Evolutionary conservation across 306 rosid species (phyloP).

Genomic region (Lagenaria siceraria): DNA sequence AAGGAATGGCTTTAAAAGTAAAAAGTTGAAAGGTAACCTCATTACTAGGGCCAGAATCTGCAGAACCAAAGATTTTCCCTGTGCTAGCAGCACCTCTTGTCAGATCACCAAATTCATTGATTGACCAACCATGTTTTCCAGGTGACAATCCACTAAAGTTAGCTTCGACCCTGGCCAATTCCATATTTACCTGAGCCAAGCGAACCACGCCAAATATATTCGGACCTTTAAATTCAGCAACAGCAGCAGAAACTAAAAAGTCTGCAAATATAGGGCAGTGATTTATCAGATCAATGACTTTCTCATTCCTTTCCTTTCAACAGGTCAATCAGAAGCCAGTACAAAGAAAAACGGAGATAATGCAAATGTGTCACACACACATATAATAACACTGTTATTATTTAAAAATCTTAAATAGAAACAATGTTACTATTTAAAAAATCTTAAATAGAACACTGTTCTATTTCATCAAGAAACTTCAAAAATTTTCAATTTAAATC

Average conservation of each 20-base stretch:
- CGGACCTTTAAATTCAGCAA: constrained; percentile 94
- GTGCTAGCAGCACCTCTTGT: constrained; percentile 88
- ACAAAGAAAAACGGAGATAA: background rate
- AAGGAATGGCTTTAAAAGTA: background rate
- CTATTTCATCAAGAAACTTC: background rate
- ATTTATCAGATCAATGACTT: background rate
- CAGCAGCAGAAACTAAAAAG: constrained; percentile 76
- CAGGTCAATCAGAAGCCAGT: background rate
- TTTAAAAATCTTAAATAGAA: background rate
- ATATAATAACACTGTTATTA: background rate
- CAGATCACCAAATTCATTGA: constrained; percentile 83
- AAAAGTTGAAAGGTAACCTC: constrained; percentile 40
- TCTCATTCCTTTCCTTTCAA: background rate
- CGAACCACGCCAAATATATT: constrained; percentile 74
- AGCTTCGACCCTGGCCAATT: constrained; percentile 83
- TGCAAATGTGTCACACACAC: background rate
- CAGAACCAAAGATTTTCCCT: constrained; percentile 51
- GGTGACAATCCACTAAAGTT: constrained; percentile 70
- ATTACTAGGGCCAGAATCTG: constrained; percentile 15
- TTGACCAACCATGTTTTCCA: constrained; percentile 90
- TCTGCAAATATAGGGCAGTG: constrained; percentile 34
- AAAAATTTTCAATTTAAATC: background rate
- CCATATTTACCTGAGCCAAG: constrained; percentile 83
- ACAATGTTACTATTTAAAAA: too few species aligned
- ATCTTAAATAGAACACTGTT: background rate